Conservation (phyloP, 805 yeast genomes). For the Suhomyces xylopsoci region DNA sequence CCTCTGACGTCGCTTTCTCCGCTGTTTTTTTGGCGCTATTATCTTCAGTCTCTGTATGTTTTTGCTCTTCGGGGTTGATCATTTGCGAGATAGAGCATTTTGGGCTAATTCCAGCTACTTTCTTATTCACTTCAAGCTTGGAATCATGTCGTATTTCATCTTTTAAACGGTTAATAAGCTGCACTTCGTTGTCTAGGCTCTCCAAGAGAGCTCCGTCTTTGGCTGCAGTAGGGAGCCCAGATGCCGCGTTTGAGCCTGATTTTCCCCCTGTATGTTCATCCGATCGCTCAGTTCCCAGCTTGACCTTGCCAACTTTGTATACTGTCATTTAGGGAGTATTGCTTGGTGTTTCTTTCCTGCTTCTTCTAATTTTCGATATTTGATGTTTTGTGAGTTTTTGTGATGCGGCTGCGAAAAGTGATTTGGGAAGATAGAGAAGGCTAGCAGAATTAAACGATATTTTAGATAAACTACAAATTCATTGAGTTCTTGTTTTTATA, state of each 20-base stretch:
- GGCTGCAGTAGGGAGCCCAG: background rate
- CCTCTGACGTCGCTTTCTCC: too few species aligned
- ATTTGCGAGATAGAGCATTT: background rate
- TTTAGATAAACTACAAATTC: too few species aligned
- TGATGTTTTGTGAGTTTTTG: background rate
- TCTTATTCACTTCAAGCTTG: background rate
- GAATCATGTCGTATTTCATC: slow-evolving; percentile 1
- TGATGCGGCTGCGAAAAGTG: background rate
- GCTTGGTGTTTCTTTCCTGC: background rate
- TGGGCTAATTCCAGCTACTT: background rate
- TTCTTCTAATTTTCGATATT: background rate
- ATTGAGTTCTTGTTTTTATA: too few species aligned
- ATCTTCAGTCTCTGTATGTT: background rate
- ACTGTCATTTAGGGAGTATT: background rate
- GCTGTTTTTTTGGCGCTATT: background rate
- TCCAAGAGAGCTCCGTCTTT: slow-evolving; percentile 3
- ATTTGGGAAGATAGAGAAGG: too few species aligned
- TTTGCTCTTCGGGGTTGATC: background rate
- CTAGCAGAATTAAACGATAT: too few species aligned
- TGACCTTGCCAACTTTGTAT: background rate
- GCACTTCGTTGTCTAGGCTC: slow-evolving; percentile 2
- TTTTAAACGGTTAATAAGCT: slow-evolving; percentile 1
- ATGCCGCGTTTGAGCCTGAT: background rate
- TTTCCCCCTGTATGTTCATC: background rate
- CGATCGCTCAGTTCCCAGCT: background rate